phyloP scores from a whole-genome alignment of 495 filamentous ascomycete genomes.

The Lophiotrema nucula region DNA sequence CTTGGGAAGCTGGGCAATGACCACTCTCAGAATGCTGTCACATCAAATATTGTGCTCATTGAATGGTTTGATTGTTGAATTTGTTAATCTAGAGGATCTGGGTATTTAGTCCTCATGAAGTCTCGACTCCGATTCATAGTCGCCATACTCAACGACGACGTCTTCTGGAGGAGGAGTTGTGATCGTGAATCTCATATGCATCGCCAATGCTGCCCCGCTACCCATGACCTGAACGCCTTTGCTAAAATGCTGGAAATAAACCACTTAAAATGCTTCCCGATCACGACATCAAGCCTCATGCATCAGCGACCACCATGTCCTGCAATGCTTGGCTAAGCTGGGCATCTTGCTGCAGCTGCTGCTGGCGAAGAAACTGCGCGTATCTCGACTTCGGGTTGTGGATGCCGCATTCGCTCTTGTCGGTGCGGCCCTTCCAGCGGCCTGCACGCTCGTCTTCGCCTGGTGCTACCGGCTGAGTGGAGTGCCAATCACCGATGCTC shows the following conservation, averaged over 20 bases:
- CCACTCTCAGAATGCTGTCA: too few species aligned
- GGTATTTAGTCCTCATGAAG: too few species aligned
- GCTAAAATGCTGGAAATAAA: conserved; percentile 29
- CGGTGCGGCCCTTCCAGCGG: conserved; percentile 89
- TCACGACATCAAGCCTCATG: conserved; percentile 30
- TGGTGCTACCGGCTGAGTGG: conserved; percentile 80
- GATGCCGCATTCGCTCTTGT: conserved; percentile 98
- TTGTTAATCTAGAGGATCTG: too few species aligned
- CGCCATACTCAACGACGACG: too few species aligned
- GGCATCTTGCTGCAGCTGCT: conserved; percentile 68
- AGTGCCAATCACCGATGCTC: conserved; percentile 97
- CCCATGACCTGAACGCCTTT: conserved; percentile 31
- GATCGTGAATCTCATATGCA: too few species aligned
- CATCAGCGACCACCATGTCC: conserved; percentile 27
- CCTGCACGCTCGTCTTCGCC: conserved; percentile 96
- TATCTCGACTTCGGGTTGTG: conserved; percentile 95
- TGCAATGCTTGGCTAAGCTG: conserved; percentile 43
- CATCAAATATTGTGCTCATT: too few species aligned
- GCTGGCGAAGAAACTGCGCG: conserved; percentile 73
- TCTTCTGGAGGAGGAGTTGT: too few species aligned
- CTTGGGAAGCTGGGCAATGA: too few species aligned
- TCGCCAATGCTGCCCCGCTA: too few species aligned
- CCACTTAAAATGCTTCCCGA: conserved; percentile 18
- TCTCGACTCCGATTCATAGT: too few species aligned
- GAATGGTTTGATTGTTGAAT: too few species aligned